phyloP scores from a whole-genome alignment of 352 stramenopile species.

The Elongisporangium undulatum region DNA sequence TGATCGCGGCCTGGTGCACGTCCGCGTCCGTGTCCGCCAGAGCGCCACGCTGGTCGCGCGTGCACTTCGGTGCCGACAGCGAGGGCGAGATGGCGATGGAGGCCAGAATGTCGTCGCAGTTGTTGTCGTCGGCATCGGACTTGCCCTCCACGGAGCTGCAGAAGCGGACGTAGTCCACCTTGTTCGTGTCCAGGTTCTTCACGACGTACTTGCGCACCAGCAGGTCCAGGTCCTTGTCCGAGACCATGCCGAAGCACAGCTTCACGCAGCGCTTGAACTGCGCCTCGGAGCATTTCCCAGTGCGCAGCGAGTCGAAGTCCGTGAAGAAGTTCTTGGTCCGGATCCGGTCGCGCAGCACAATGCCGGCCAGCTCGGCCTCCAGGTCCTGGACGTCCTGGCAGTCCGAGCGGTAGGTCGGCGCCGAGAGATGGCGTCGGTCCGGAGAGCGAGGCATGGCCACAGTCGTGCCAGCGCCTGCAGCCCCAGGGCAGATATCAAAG shows the following conservation, averaged over 20 bases:
- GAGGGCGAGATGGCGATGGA: slow-evolving; percentile 27
- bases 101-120: slow-evolving; percentile 42
- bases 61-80: slow-evolving; percentile 43
- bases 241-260: slow-evolving; percentile 62
- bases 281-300: slow-evolving; percentile 65
- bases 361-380: slow-evolving; percentile 49
- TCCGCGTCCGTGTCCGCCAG: slow-evolving; percentile 42
- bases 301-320: slow-evolving; percentile 75
- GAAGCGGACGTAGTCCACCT: slow-evolving; percentile 79
- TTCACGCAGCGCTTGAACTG: slow-evolving; percentile 82
- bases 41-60: slow-evolving; percentile 50
- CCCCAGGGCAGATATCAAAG: slow-evolving; percentile 54
- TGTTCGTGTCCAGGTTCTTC: slow-evolving; percentile 34
- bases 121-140: slow-evolving; percentile 31
- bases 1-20: slow-evolving; percentile 49
- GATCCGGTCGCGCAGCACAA: slow-evolving; percentile 68
- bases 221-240: slow-evolving; percentile 51
- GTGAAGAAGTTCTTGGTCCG: slow-evolving; percentile 83
- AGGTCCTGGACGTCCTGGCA: slow-evolving; percentile 19
- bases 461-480: slow-evolving; percentile 18
- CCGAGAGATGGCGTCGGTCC: slow-evolving; percentile 47
- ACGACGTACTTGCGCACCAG: slow-evolving; percentile 59
- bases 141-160: slow-evolving; percentile 63
- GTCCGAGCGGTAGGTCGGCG: slow-evolving; percentile 11
- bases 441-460: slow-evolving; percentile 33